These are phyloP conservation scores for Claviceps monticola DNA, from an alignment of 2,329 filamentous ascomycete species.

Conservation along the genomic window DNA sequence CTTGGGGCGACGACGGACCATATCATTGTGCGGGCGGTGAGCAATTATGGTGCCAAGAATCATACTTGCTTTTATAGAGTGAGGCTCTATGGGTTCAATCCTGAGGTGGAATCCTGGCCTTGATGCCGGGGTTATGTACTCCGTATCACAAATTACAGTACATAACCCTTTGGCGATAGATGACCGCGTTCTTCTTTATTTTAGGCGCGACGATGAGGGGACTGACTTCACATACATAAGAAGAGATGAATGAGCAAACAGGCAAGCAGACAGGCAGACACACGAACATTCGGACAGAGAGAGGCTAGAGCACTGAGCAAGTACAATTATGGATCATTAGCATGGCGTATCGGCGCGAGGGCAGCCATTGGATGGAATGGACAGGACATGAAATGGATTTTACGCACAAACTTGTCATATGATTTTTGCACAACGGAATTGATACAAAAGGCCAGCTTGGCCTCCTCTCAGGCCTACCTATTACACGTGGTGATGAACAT, in stretches of 20 bases:
- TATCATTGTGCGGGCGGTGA: constrained; percentile 39
- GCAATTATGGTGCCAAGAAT: constrained; percentile 42
- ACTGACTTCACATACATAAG: no score
- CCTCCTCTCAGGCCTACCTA: no score
- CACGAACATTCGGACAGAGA: no score
- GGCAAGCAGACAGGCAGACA: not conserved
- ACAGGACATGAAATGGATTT: not conserved
- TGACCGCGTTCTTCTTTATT: no score
- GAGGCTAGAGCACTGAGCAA: not conserved
- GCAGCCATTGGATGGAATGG: not conserved
- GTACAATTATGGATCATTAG: not conserved
- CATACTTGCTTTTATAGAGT: constrained; percentile 55
- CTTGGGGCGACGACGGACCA: constrained; percentile 35
- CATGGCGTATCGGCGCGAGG: constrained; percentile 1
- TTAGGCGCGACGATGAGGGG: no score
- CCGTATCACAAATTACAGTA: no score
- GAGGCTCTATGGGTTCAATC: constrained; percentile 36
- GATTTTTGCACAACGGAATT: no score
- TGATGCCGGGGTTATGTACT: not conserved
- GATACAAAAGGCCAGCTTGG: no score
- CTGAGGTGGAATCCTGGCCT: constrained; percentile 12
- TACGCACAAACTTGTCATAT: no score
- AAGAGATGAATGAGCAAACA: no score
- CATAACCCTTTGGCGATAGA: not conserved
- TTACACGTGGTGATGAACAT: no score